Evolutionary conservation across 106 monocot species (phyloP), one percentile per base, ranked within the genome.

Genomic region (Agapanthus africanus): DNA sequence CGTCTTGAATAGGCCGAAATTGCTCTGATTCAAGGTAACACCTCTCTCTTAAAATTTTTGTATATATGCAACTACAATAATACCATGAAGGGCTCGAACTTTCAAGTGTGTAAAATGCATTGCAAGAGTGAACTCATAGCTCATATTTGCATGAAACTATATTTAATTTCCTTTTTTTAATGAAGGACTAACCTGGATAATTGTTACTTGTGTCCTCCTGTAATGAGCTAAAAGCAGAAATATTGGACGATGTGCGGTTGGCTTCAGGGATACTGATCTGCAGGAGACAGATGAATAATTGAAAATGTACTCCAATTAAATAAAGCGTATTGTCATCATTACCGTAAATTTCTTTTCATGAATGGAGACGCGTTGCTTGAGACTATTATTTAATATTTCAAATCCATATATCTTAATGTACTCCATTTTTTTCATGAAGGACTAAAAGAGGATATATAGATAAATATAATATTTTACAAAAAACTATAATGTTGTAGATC

Each of bases 131-230:
- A n/a, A n/a, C n/a, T n/a, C n/a, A n/a, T n/a, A n/a, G n/a, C n/a
- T n/a, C n/a, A n/a, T n/a, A n/a, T n/a, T n/a, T n/a, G n/a, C n/a
- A n/a, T n/a, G n/a, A n/a, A n/a, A n/a, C 42, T 42, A 42, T 8
- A 8, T 42, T 8, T 8, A 14, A 42, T 42, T 8, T 42, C 14
- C 7, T 42, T 42, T 42, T 7, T 51, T 35, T 5, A 30, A 28
- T 51, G 16, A 63, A 61, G 61, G 23, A 72, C 71, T 62, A 63
- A 72, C 72, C 72, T 72, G 72, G 72, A 72, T 41, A 72, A 72
- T 46, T 62, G 32, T 72, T 61, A 72, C 62, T 33, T 31, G 33
- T 47, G 19, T 72, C 72, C 47, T 72, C 72, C 62, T 63, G 61
- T 63, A 62, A 46, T 32, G 72, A 72, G 23, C 62, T 63, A 23